Percentiles rank a stretch among this genome's conserved stretches.
Evolutionary conservation across 495 filamentous ascomycete species (phyloP).

Genomic region (Lindgomyces ingoldianus): DNA sequence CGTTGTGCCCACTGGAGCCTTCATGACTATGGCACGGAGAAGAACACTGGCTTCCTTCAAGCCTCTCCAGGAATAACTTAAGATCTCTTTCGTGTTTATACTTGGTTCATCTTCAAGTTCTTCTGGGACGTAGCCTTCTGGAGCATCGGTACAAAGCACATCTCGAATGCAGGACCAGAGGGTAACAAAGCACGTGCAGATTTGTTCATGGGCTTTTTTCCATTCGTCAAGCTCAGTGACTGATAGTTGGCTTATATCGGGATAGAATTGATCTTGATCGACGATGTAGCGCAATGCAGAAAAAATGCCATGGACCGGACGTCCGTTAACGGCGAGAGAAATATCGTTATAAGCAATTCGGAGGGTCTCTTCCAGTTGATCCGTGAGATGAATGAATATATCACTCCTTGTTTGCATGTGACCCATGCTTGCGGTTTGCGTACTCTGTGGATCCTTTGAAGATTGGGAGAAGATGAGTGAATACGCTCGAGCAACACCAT

Average conservation of each 20-base stretch:
- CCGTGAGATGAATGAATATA: slow-evolving; percentile 21
- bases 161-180: slow-evolving; percentile 75
- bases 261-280: slow-evolving; percentile 36
- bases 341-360: slow-evolving; percentile 34
- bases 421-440: not conserved
- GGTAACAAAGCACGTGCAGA: slow-evolving; percentile 57
- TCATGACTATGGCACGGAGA: slow-evolving; percentile 57
- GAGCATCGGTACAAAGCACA: slow-evolving; percentile 85
- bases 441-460: not conserved
- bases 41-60: slow-evolving; percentile 81
- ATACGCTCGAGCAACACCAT: slow-evolving; percentile 68
- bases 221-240: slow-evolving; percentile 13
- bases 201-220: slow-evolving; percentile 53
- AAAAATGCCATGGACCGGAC: slow-evolving; percentile 49
- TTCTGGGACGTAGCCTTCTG: slow-evolving; percentile 80
- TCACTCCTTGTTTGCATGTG: not conserved
- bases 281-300: slow-evolving; percentile 51
- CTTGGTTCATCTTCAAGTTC: slow-evolving; percentile 68
- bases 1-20: slow-evolving; percentile 32
- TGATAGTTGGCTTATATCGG: slow-evolving; percentile 37
- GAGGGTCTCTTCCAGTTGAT: slow-evolving; percentile 37
- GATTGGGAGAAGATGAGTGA: slow-evolving; percentile 34
- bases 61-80: slow-evolving; percentile 92
- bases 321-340: slow-evolving; percentile 35
- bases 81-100: slow-evolving; percentile 73